Conservation (phyloP, 257 asterid genomes). For the Solanum habrochaites region DNA sequence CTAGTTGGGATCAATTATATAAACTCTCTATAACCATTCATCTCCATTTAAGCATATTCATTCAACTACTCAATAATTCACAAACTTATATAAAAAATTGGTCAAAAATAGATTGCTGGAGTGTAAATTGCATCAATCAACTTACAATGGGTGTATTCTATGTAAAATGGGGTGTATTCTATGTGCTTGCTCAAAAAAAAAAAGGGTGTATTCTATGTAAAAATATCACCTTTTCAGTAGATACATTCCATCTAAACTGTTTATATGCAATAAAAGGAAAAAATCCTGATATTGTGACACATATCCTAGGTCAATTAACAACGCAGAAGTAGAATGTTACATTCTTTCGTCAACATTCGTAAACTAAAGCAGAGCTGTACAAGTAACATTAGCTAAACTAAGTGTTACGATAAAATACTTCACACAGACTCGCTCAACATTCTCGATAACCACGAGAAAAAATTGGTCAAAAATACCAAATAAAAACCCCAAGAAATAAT, state of each 20-base stretch:
- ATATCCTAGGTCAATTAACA: not conserved
- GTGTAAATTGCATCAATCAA: not conserved
- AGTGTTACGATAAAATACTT: not conserved
- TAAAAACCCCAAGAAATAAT: not conserved
- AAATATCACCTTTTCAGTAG: not conserved
- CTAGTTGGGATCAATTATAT: not conserved
- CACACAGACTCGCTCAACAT: not conserved
- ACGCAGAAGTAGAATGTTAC: not conserved
- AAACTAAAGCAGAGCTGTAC: not conserved
- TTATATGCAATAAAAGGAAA: not conserved
- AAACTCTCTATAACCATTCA: not conserved
- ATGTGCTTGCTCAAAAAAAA: no score
- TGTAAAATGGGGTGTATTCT: not conserved
- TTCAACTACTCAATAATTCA: not conserved
- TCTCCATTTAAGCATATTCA: not conserved
- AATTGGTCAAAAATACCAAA: not conserved
- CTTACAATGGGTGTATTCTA: not conserved
- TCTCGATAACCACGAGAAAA: not conserved
- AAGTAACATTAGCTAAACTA: not conserved
- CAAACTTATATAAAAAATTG: not conserved
- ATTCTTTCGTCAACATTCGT: not conserved
- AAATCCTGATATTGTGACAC: not conserved
- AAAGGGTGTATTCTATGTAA: not conserved
- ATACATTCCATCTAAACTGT: not conserved
- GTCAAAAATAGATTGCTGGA: not conserved